Evolutionary conservation across 805 yeast species (phyloP), one percentile per base, ranked within the genome.

Genomic region (Suhomyces sp.): DNA sequence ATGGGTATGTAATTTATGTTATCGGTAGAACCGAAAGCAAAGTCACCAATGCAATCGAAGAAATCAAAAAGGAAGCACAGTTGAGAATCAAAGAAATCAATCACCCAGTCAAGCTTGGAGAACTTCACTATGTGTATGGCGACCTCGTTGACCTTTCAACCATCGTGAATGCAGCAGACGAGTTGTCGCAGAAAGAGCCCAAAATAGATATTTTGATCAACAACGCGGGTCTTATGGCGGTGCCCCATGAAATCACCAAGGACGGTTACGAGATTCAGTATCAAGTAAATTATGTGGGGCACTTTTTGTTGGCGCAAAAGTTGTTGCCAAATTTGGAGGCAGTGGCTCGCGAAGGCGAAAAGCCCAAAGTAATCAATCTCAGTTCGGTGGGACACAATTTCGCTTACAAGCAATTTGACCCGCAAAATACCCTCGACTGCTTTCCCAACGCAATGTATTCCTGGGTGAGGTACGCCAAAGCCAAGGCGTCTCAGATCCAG

Each of bases 51-150:
- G 76, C 77, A 3, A 67, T 73, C 39, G 61, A 56, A 6, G 72
- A 63, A 3, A 68, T 74, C 22, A 59, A 66, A 46, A 37, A 39
- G 2, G 77, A 73, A 53, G 77, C 77, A 2, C 51, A 55, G 6
- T 51, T 47, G 9, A 59, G 77, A 50, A 40, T 33, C 4, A 54
- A 39, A 2, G 15, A 47, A 7, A 19, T 37, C 22, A 45, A 47
- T 15, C 13, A 48, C 12, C 21, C 43, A 27, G 10, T 21, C 17
- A 31, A 20, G 24, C 24, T 80, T 20, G 91, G 92, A 0, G 77
- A 77, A 47, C 64, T 87, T 19, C 68, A 73, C 49, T 79, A 71
- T 53, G 55, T 86, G 10, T 79, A 82, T 48, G 59, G 83, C 50
- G 92, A 87, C 64, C 68, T 87, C 51, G 59, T 80, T 22, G 80